Percentiles rank a stretch among this genome's conserved stretches.
Conservation (phyloP, 1,139 yeast species). For the Yamadazyma friedrichii region DNA sequence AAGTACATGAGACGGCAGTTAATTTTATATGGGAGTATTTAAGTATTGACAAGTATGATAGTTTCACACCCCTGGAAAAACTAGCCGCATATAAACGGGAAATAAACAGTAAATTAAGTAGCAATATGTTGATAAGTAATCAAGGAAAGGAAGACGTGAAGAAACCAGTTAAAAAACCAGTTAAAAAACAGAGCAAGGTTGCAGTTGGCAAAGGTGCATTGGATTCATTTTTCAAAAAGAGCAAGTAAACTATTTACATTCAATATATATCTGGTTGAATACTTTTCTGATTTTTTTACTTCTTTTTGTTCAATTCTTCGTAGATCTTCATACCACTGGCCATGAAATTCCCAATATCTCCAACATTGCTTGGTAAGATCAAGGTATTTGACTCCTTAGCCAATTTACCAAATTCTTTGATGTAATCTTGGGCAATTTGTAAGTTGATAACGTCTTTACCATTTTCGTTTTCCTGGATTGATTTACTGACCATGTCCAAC, state of each 20-base stretch:
- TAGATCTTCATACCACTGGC: conserved; percentile 76
- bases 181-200: conserved; percentile 28
- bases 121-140: conserved; percentile 29
- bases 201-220: conserved; percentile 60
- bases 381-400: conserved; percentile 82
- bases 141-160: conserved; percentile 23
- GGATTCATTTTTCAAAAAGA: conserved; percentile 50
- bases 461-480: conserved; percentile 66
- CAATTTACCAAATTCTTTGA: conserved; percentile 75
- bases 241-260: conserved; percentile 1
- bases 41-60: conserved; percentile 3
- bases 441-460: conserved; percentile 75
- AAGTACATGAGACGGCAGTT: conserved; percentile 10
- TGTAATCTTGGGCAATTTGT: conserved; percentile 82
- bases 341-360: conserved; percentile 72
- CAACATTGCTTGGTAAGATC: conserved; percentile 72
- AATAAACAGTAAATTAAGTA: conserved; percentile 26
- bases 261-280: not conserved
- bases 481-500: conserved; percentile 59
- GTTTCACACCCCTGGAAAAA: conserved; percentile 19
- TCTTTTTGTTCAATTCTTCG: conserved; percentile 42
- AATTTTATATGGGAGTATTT: conserved; percentile 13
- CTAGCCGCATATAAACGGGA: conserved; percentile 30
- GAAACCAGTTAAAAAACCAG: conserved; percentile 15
- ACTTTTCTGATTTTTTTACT: not conserved